These are phyloP conservation scores for Berberis thunbergii DNA, from an alignment of 164 flowering plant species.

Conservation along the genomic window DNA sequence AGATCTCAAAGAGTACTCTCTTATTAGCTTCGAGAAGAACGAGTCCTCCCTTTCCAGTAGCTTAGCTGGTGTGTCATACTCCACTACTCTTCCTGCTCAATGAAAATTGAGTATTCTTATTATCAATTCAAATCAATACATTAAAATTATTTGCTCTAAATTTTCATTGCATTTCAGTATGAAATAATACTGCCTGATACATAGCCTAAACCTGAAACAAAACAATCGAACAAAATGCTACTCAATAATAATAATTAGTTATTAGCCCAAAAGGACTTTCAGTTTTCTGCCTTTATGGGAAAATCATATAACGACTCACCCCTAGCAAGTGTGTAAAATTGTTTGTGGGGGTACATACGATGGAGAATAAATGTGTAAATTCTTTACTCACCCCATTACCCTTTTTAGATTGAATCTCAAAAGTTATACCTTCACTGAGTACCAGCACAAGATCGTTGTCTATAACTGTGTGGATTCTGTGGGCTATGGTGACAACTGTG, in stretches of 20 bases:
- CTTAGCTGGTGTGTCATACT: constrained; percentile 67
- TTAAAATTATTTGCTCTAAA: not conserved
- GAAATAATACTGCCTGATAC: no score
- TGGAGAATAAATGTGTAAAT: no score
- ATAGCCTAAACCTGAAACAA: no score
- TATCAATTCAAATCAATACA: not conserved
- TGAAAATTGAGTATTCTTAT: constrained; percentile 1
- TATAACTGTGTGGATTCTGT: constrained; percentile 31
- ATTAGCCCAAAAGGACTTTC: no score
- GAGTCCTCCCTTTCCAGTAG: constrained; percentile 71
- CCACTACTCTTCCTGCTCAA: constrained; percentile 73
- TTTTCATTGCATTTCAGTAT: no score
- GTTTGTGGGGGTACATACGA: no score
- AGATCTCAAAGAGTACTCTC: constrained; percentile 84
- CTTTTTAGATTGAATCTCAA: no score
- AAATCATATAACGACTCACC: no score
- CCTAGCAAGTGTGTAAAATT: no score
- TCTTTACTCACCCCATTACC: not conserved
- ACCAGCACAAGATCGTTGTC: constrained; percentile 54
- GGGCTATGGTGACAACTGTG: constrained; percentile 38
- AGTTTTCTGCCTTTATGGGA: no score
- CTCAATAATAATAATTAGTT: no score
- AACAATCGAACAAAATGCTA: no score
- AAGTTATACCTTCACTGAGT: constrained; percentile 64
- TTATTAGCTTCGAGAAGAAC: constrained; percentile 77